phyloP scores from a whole-genome alignment of 2,329 filamentous ascomycete genomes.

The Fusarium equiseti region DNA sequence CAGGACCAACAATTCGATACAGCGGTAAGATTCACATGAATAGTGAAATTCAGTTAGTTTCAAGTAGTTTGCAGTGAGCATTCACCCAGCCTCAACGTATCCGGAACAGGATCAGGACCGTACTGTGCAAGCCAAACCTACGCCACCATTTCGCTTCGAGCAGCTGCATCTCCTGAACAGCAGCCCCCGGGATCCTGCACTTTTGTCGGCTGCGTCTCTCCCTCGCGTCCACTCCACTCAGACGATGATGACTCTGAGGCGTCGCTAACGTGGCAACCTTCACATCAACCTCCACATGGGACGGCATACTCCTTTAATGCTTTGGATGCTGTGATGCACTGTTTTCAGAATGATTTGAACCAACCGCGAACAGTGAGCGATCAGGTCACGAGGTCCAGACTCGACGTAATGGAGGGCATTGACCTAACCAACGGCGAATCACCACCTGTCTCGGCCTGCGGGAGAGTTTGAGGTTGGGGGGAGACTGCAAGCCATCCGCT shows the following conservation, averaged over 20 bases:
- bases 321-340: not conserved
- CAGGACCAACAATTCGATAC: not conserved
- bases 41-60: not conserved
- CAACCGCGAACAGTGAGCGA: conserved; percentile 21
- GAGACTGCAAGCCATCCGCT: conserved; percentile 33
- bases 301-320: not conserved
- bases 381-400: conserved; percentile 27
- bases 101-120: not conserved
- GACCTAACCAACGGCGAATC: conserved; percentile 27
- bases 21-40: not conserved
- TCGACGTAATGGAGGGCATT: conserved; percentile 35
- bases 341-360: conserved; percentile 34
- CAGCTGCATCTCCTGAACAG: not conserved
- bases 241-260: conserved; percentile 36
- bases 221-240: not conserved
- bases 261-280: conserved; percentile 28
- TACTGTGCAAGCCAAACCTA: not conserved
- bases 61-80: not conserved
- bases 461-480: conserved; percentile 39
- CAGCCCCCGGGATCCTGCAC: not conserved
- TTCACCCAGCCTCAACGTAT: not conserved
- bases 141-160: conserved; percentile 13
- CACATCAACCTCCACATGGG: not conserved
- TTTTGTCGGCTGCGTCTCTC: not conserved
- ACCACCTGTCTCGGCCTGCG: conserved; percentile 20